Base-by-base conservation (phyloP, 306 rosid species). In the Prunus dulcis region DNA sequence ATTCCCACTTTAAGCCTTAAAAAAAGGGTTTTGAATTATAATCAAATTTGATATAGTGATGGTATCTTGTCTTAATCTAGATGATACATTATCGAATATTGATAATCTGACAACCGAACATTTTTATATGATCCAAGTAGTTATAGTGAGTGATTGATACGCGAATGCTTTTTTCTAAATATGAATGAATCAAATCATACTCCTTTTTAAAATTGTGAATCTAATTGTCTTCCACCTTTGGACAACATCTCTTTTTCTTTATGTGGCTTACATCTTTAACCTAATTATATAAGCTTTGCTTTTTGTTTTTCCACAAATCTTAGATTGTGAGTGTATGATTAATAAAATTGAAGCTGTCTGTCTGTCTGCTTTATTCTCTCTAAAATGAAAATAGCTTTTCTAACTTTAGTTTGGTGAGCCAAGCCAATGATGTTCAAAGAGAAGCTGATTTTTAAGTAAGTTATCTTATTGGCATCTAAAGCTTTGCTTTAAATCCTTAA, bases 391-490 rank as follows among this genome's bases (percentile, higher is more conserved):
- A 22, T 77, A 74, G 63, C 89, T 84, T 76, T 64, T 74, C 77
- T 69, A 49, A 67, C 84, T 65, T 60, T 19, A 46, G 75, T 65
- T 60, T 19, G 45, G 75, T 80, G 82, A 76, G 67, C 83, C 84
- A 85, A 71, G 64, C 84, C 86, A 86, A 83, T 81, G 78, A 76
- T 70, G 83, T 58, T 76, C 77, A 77, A 68, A 81, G 74, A 19
- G 71, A 82, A 82, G 70, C 82, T 66, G 23, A 73, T 4, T 73
- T 45, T 83, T 84, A 83, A 83, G 74, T 87, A 88, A 77, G 82
- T 83, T 88, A 92, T 90, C 93, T 70, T 84, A 74, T 84, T 77
- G 83, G 85, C 60, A 79, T 85, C 84, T 75, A 52, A 38, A 61
- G 75, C 72, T 81, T 86, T 87, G 87, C 91, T 81, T 81, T 86